These are phyloP conservation scores for Endogone sp. DNA, from an alignment of 192 early-diverging fungal species.

Conservation along the genomic window DNA sequence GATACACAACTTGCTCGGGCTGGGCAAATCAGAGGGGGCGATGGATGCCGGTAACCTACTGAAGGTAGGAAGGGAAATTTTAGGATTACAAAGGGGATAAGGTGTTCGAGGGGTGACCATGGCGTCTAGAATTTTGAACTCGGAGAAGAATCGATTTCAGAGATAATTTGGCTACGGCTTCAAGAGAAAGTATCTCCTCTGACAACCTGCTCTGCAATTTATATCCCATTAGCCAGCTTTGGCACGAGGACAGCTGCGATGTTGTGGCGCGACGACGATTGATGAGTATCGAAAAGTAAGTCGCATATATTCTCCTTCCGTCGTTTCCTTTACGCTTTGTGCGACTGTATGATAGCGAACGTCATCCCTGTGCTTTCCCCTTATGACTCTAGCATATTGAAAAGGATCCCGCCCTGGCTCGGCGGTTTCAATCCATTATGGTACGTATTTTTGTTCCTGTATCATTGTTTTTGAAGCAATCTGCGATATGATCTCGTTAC, in stretches of 20 bases:
- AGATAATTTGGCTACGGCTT: not conserved
- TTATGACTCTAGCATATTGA: conserved; percentile 61
- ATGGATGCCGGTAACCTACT: conserved; percentile 79
- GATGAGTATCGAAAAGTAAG: conserved; percentile 70
- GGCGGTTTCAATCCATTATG: conserved; percentile 74
- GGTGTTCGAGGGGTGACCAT: not conserved
- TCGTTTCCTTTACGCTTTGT: not conserved
- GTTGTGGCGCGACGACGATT: conserved; percentile 74
- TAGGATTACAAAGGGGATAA: not conserved
- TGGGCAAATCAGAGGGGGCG: conserved; percentile 71
- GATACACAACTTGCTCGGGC: conserved; percentile 69
- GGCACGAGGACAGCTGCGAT: conserved; percentile 67
- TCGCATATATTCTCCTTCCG: not conserved
- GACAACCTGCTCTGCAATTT: too few relatives aligned
- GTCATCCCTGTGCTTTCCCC: not conserved
- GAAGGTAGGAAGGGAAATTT: conserved; percentile 34
- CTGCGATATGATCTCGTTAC: too few relatives aligned
- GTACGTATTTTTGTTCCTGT: too few relatives aligned
- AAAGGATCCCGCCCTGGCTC: conserved; percentile 70
- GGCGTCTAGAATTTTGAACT: not conserved
- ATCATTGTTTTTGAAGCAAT: too few relatives aligned
- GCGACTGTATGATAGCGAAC: not conserved
- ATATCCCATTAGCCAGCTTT: conserved; percentile 65
- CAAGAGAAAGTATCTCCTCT: not conserved
- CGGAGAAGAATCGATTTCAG: too few relatives aligned